Percentiles rank a stretch among this genome's conserved stretches.
Evolutionary conservation across 208 protist genomes (phyloP).

Genomic region (Trypanosoma lewisi): DNA sequence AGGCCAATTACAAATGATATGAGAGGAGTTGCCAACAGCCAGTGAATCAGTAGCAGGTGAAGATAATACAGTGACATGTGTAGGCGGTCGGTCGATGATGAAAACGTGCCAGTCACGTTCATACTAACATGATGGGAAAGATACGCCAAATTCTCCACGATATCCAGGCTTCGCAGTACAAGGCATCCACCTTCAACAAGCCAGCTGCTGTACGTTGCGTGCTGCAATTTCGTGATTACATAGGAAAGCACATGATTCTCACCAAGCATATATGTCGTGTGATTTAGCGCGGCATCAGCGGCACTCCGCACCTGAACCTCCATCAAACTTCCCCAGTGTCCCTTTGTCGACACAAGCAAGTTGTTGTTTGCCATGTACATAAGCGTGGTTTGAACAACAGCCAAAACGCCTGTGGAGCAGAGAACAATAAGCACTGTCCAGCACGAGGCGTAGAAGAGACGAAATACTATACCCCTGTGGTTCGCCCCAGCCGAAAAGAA

Average conservation of each 20-base stretch:
- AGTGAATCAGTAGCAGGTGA: constrained; percentile 75
- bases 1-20: constrained; percentile 74
- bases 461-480: constrained; percentile 38
- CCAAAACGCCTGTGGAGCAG: constrained; percentile 45
- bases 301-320: constrained; percentile 37
- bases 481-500: constrained; percentile 62
- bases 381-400: constrained; percentile 44
- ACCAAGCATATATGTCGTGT: constrained; percentile 31
- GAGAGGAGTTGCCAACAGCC: constrained; percentile 74
- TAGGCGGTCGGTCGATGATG: constrained; percentile 31
- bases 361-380: constrained; percentile 50
- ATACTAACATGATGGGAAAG: constrained; percentile 48
- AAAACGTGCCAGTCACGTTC: constrained; percentile 42
- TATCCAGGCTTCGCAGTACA: constrained; percentile 46
- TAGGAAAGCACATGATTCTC: constrained; percentile 16
- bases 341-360: constrained; percentile 42
- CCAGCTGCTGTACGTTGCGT: constrained; percentile 20
- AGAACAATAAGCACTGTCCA: constrained; percentile 60
- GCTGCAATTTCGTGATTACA: constrained; percentile 9
- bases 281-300: constrained; percentile 1
- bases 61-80: constrained; percentile 61
- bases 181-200: constrained; percentile 27
- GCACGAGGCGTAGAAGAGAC: constrained; percentile 36
- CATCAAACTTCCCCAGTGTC: constrained; percentile 56
- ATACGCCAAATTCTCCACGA: constrained; percentile 64